phyloP scores from a whole-genome alignment of 352 stramenopile genomes.

The Phytopythium montanum region DNA sequence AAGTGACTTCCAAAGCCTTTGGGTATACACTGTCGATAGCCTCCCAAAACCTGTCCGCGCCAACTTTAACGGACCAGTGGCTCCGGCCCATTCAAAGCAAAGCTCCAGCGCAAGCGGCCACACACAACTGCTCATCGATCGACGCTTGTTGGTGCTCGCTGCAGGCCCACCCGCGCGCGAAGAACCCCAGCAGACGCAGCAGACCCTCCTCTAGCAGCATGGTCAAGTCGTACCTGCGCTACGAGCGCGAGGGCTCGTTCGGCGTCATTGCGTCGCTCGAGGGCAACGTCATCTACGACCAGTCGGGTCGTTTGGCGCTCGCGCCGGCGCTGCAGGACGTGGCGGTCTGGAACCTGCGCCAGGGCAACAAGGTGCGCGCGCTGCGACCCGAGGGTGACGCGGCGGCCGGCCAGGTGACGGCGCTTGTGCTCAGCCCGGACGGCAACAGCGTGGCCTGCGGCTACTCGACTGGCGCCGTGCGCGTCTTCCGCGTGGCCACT shows the following conservation, averaged over 20 bases:
- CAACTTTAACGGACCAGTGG: too few relatives aligned
- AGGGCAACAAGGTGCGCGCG: slow-evolving; percentile 80
- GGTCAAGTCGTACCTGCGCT: slow-evolving; percentile 94
- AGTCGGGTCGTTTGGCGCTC: slow-evolving; percentile 83
- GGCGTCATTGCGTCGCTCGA: slow-evolving; percentile 88
- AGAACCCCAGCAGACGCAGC: too few relatives aligned
- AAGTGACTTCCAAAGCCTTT: too few relatives aligned
- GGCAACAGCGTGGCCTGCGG: slow-evolving; percentile 72
- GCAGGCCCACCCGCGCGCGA: too few relatives aligned
- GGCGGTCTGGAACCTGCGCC: slow-evolving; percentile 90
- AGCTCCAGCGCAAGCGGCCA: too few relatives aligned
- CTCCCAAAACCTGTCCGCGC: too few relatives aligned
- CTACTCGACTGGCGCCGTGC: slow-evolving; percentile 80
- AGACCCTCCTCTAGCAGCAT: too few relatives aligned
- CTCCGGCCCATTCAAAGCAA: too few relatives aligned
- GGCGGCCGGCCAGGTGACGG: slow-evolving; percentile 68
- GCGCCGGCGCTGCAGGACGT: slow-evolving; percentile 88
- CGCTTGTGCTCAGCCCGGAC: slow-evolving; percentile 73
- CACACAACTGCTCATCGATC: too few relatives aligned
- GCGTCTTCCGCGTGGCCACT: slow-evolving; percentile 76
- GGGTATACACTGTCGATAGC: too few relatives aligned
- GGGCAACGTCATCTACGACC: slow-evolving; percentile 88
- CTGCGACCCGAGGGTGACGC: slow-evolving; percentile 26
- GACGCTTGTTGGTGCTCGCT: too few relatives aligned
- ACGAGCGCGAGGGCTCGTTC: slow-evolving; percentile 87